A percentile compares a stretch with the other conserved stretches of the same genome.
These are phyloP conservation scores for Clavispora phyllophila DNA, from an alignment of 805 yeast genomes.

Conservation along the genomic window DNA sequence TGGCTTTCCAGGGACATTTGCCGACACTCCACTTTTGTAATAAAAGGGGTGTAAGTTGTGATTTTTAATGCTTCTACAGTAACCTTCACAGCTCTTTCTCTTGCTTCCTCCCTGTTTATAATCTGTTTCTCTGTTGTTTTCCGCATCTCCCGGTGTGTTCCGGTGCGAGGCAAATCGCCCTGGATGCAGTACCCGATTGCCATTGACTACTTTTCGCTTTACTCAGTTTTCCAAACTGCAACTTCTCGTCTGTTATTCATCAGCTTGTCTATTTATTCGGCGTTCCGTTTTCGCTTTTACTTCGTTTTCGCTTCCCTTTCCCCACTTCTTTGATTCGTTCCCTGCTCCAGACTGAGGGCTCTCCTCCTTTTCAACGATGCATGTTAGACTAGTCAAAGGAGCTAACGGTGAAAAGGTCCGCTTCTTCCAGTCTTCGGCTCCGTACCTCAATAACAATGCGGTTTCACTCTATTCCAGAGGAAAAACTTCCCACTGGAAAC, in stretches of 20 bases:
- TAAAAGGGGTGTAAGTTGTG: no score
- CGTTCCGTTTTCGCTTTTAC: no score
- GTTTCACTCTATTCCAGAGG: slow-evolving; percentile 5
- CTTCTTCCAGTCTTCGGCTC: slow-evolving; percentile 23
- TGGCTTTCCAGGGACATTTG: no score
- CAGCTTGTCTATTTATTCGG: no score
- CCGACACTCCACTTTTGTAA: no score
- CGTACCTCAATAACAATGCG: slow-evolving; percentile 17
- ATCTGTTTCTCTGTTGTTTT: no score
- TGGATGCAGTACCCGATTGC: neutral
- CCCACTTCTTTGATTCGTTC: neutral
- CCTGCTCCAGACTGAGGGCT: neutral
- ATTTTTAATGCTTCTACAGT: no score
- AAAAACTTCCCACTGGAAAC: slow-evolving; percentile 14
- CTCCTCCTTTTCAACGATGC: neutral
- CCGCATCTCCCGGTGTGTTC: neutral
- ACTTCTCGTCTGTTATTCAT: neutral
- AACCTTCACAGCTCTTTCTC: no score
- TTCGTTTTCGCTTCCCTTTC: neutral
- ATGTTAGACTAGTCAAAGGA: neutral
- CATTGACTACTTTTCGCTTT: neutral
- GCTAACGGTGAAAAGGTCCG: slow-evolving; percentile 12
- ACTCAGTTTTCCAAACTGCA: neutral
- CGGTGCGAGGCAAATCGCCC: neutral
- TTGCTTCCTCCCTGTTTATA: no score